Conservation (phyloP, 2,329 filamentous ascomycete genomes). For the Chaetomium sp. region DNA sequence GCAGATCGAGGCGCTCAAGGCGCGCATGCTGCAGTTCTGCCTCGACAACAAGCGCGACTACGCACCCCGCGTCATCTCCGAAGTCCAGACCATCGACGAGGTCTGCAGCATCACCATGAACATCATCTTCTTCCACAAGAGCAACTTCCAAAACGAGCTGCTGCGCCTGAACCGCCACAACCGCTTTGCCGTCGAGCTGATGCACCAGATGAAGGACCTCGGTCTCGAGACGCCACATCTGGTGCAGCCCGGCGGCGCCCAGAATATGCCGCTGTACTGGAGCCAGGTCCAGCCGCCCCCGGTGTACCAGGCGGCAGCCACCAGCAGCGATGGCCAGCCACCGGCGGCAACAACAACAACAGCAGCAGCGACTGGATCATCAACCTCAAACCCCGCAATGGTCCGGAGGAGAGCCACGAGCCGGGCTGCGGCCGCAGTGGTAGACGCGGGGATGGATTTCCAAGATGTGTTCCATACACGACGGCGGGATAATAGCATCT, state of each 20-base stretch:
- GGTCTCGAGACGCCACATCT: conserved; percentile 79
- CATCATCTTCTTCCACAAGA: conserved; percentile 96
- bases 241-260: conserved; percentile 61
- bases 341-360: background rate
- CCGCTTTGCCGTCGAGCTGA: conserved; percentile 88
- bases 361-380: too few species aligned
- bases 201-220: conserved; percentile 74
- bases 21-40: conserved; percentile 77
- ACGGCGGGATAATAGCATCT: conserved; percentile 12
- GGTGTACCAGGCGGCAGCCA: background rate
- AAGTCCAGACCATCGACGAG: conserved; percentile 69
- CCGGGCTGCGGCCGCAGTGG: conserved; percentile 13
- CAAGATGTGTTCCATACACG: conserved; percentile 24
- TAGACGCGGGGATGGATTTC: conserved; percentile 23
- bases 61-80: conserved; percentile 49
- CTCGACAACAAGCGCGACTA: conserved; percentile 74
- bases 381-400: too few species aligned
- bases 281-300: conserved; percentile 26
- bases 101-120: conserved; percentile 84
- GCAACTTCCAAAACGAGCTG: conserved; percentile 91
- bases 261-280: conserved; percentile 58
- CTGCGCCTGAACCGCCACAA: conserved; percentile 85
- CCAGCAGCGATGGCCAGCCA: background rate
- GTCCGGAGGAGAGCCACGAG: background rate
- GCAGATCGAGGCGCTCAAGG: conserved; percentile 75